A percentile compares a stretch with the other conserved stretches of the same genome.
These are phyloP conservation scores for Drosera capensis DNA, from an alignment of 148 eudicot genomes.

Conservation along the genomic window DNA sequence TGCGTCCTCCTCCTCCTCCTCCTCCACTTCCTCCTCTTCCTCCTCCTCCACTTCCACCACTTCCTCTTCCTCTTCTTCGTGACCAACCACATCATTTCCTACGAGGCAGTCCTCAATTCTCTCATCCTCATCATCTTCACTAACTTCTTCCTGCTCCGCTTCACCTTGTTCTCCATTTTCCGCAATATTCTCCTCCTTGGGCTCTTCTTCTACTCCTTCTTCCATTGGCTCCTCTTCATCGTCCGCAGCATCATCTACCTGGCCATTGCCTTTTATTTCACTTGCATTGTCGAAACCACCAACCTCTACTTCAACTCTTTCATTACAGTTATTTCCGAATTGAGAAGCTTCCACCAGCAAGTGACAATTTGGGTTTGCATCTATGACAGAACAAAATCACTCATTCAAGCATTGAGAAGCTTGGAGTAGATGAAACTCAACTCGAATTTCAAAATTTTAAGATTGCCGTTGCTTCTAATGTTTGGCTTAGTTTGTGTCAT, in stretches of 20 bases:
- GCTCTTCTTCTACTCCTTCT: background rate
- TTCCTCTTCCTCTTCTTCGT: background rate
- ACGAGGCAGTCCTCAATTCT: background rate
- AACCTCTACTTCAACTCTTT: background rate
- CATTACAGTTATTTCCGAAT: background rate
- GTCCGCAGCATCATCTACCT: background rate
- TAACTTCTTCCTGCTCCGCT: background rate
- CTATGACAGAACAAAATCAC: background rate
- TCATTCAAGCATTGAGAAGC: no score
- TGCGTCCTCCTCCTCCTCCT: slow-evolving; percentile 4
- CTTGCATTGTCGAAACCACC: background rate
- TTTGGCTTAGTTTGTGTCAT: no score
- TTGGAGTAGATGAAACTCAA: no score
- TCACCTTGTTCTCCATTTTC: slow-evolving; percentile 1
- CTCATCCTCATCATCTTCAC: background rate
- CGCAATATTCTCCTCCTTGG: background rate
- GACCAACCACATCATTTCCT: no score
- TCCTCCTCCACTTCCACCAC: background rate
- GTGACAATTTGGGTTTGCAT: background rate
- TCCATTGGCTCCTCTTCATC: background rate
- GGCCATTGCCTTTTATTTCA: background rate
- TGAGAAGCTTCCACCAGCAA: background rate
- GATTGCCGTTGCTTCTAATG: no score
- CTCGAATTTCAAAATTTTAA: no score
- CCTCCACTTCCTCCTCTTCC: slow-evolving; percentile 1